These are phyloP conservation scores for Parathielavia hyrcaniae DNA, from an alignment of 495 filamentous ascomycete genomes.

Conservation along the genomic window DNA sequence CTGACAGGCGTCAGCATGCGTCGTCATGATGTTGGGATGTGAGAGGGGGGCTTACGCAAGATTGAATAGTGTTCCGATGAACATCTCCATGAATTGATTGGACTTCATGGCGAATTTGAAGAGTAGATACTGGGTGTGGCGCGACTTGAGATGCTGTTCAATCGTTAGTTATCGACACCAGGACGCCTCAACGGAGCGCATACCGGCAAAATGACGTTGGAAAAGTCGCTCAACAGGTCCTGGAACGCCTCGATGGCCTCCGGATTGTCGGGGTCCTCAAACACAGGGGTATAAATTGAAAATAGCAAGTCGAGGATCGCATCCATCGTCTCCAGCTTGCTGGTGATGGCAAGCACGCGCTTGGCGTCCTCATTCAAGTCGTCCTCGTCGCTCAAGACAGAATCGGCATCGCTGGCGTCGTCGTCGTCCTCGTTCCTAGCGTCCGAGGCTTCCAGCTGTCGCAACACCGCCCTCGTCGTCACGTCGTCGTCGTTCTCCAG, in stretches of 20 bases:
- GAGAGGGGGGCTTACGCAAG: conserved; percentile 32
- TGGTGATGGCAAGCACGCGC: conserved; percentile 57
- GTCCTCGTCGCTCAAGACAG: conserved; percentile 42
- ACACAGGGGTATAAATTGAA: conserved; percentile 65
- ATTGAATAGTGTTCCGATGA: conserved; percentile 69
- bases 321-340: conserved; percentile 86
- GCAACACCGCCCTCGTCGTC: conserved; percentile 44
- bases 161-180: conserved; percentile 4
- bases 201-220: conserved; percentile 78
- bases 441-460: conserved; percentile 30
- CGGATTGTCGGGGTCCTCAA: conserved; percentile 48
- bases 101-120: conserved; percentile 88
- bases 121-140: conserved; percentile 44
- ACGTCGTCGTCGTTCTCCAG: conserved; percentile 60
- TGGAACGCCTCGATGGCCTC: conserved; percentile 53
- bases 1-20: conserved; percentile 24
- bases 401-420: conserved; percentile 55
- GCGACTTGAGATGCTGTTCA: conserved; percentile 29
- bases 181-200: conserved; percentile 48
- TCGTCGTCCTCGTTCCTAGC: conserved; percentile 51
- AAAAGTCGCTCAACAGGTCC: conserved; percentile 74
- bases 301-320: conserved; percentile 86
- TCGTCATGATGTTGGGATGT: neutral
- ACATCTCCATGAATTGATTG: conserved; percentile 65
- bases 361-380: conserved; percentile 43